phyloP scores from a whole-genome alignment of 768 basidiomycete species.

The Leccinum obscurum region DNA sequence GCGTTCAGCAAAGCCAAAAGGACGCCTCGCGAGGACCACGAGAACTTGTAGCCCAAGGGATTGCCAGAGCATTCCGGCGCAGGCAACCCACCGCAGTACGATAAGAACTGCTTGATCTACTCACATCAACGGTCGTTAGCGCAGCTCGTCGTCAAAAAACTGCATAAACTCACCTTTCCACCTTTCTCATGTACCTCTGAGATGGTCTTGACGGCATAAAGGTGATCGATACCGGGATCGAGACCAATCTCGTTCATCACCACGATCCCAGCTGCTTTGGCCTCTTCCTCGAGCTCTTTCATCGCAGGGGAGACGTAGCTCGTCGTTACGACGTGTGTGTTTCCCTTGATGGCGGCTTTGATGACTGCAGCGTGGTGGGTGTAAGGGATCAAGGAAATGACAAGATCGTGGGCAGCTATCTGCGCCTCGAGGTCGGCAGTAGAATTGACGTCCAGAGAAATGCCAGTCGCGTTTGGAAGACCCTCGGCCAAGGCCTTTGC shows the following conservation, averaged over 20 bases:
- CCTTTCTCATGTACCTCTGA: slow-evolving; percentile 92
- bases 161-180: slow-evolving; percentile 67
- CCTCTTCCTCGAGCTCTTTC: slow-evolving; percentile 79
- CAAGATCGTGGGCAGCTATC: slow-evolving; percentile 85
- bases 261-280: slow-evolving; percentile 84
- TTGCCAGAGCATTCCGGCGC: slow-evolving; percentile 90
- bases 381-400: slow-evolving; percentile 97
- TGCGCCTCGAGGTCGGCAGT: slow-evolving; percentile 72
- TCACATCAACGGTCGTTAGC: slow-evolving; percentile 3
- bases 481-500: slow-evolving; percentile 68
- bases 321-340: slow-evolving; percentile 94
- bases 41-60: slow-evolving; percentile 99
- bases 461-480: slow-evolving; percentile 68
- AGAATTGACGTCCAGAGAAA: slow-evolving; percentile 80
- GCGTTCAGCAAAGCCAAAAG: slow-evolving; percentile 92
- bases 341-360: slow-evolving; percentile 77
- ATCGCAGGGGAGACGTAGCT: slow-evolving; percentile 93
- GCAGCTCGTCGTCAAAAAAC: not conserved
- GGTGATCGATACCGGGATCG: slow-evolving; percentile 92
- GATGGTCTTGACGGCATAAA: slow-evolving; percentile 94
- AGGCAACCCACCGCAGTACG: slow-evolving; percentile 95
- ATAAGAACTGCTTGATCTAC: slow-evolving; percentile 87
- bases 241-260: slow-evolving; percentile 98
- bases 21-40: slow-evolving; percentile 96
- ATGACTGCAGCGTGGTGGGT: slow-evolving; percentile 88